These are phyloP conservation scores for Clitocybe nebularis DNA, from an alignment of 1,284 basidiomycete genomes.

Conservation along the genomic window DNA sequence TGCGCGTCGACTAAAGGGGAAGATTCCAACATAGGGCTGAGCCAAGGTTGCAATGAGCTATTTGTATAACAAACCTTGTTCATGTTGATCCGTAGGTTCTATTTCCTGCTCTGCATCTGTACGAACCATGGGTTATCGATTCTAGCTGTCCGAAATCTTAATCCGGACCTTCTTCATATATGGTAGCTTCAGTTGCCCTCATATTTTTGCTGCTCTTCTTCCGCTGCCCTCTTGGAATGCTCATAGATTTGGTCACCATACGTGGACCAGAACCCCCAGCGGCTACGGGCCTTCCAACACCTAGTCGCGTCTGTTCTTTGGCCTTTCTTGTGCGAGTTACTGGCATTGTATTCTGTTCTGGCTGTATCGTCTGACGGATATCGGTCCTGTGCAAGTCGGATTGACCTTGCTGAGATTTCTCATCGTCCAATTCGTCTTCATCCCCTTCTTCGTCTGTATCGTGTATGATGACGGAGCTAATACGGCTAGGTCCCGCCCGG, in stretches of 20 bases:
- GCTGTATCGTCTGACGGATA: constrained; percentile 18
- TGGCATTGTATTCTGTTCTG: constrained; percentile 27
- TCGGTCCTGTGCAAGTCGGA: not conserved
- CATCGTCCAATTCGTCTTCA: constrained; percentile 28
- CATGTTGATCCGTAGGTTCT: too few relatives aligned
- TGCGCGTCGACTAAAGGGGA: too few relatives aligned
- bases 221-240: constrained; percentile 44
- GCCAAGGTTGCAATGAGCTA: too few relatives aligned
- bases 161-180: constrained; percentile 53
- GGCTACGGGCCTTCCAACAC: constrained; percentile 64
- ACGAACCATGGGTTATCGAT: too few relatives aligned
- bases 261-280: constrained; percentile 64
- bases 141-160: not conserved
- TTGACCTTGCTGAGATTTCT: not conserved
- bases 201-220: constrained; percentile 45
- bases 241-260: constrained; percentile 54
- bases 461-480: constrained; percentile 36
- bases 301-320: constrained; percentile 65
- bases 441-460: constrained; percentile 47
- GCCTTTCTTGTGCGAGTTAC: constrained; percentile 56
- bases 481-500: constrained; percentile 30
- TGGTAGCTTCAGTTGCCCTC: constrained; percentile 52
- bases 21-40: too few relatives aligned
- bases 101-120: too few relatives aligned
- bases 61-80: constrained; percentile 19